phyloP scores from a whole-genome alignment of 352 stramenopile genomes.

The Globisporangium polare region DNA sequence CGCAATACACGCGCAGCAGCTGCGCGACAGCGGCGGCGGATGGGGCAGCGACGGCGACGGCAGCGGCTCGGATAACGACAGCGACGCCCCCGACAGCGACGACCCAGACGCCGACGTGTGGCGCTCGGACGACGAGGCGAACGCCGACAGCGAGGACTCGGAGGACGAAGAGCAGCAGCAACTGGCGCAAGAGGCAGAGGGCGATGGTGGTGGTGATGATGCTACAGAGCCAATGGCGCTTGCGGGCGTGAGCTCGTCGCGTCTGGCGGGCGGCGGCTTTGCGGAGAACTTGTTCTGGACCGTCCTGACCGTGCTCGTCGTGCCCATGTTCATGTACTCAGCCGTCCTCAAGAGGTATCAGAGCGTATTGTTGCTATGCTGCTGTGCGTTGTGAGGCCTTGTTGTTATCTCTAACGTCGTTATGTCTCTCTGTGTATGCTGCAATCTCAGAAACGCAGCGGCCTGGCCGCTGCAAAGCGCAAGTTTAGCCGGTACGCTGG shows the following conservation, averaged over 20 bases:
- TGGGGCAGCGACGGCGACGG: constrained; percentile 24
- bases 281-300: constrained; percentile 64
- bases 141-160: constrained; percentile 13
- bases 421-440: constrained; percentile 3
- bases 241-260: constrained; percentile 16
- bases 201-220: background rate
- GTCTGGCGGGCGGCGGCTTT: constrained; percentile 27
- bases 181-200: constrained; percentile 16
- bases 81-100: constrained; percentile 30
- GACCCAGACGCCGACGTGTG: constrained; percentile 19
- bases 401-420: background rate
- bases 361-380: background rate
- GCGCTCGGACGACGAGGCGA: constrained; percentile 17
- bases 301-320: constrained; percentile 27
- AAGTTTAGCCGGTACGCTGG: constrained; percentile 18
- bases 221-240: constrained; percentile 2
- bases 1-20: constrained; percentile 50
- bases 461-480: constrained; percentile 40
- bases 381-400: background rate
- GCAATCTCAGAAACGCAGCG: constrained; percentile 11
- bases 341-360: constrained; percentile 19
- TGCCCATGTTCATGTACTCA: constrained; percentile 46
- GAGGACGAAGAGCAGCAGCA: constrained; percentile 9
- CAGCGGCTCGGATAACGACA: constrained; percentile 30
- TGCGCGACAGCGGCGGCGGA: constrained; percentile 28